Percentiles rank a stretch among this genome's conserved stretches.
Conservation (phyloP, 306 rosid genomes). For the Prunus kanzakura region DNA sequence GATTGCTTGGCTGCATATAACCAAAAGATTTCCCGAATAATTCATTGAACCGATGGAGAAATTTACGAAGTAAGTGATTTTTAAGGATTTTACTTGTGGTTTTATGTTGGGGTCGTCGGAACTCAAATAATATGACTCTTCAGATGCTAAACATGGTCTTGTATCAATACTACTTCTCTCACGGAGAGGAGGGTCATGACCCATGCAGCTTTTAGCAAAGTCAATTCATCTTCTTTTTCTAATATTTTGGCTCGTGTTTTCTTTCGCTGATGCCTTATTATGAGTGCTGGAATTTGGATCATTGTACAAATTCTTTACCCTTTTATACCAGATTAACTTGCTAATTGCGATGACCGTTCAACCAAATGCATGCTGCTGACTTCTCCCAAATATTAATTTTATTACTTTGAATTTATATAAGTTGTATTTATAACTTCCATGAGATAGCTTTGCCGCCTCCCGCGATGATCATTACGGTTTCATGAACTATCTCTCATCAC, state of each 20-base stretch:
- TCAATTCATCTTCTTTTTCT: background rate
- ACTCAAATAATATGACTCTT: background rate
- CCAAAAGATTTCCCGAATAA: background rate
- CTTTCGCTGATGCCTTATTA: background rate
- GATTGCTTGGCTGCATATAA: background rate
- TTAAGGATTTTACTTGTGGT: background rate
- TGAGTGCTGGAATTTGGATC: background rate
- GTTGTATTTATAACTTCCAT: background rate
- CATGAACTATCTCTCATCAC: too few relatives aligned
- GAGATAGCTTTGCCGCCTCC: background rate
- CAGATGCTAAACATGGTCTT: background rate
- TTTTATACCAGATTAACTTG: background rate
- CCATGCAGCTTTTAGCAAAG: background rate
- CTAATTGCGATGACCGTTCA: background rate
- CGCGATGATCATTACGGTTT: too few relatives aligned
- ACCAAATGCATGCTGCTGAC: background rate
- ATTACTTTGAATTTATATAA: background rate
- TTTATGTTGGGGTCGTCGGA: background rate
- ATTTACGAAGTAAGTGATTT: background rate
- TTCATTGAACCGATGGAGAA: background rate
- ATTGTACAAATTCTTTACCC: background rate
- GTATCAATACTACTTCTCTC: background rate
- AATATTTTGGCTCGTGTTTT: background rate
- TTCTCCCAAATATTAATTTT: background rate
- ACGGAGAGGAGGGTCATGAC: background rate